These are phyloP conservation scores for Candida maris DNA, from an alignment of 805 yeast species.

Conservation along the genomic window DNA sequence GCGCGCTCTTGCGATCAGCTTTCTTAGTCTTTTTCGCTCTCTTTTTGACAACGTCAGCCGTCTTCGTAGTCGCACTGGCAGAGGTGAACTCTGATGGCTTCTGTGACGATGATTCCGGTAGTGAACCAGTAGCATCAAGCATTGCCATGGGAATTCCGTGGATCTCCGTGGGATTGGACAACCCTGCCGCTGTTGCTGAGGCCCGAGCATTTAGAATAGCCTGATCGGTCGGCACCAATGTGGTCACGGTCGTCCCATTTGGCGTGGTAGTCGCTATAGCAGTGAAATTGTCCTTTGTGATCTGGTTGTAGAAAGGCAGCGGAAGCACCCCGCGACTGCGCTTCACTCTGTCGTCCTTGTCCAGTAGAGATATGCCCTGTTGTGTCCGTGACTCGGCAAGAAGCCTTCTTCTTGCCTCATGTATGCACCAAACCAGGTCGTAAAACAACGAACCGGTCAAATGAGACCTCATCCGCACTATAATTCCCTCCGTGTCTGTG, in stretches of 20 bases:
- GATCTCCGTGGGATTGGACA: slow-evolving; percentile 42
- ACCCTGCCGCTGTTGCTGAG: slow-evolving; percentile 53
- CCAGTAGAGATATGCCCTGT: slow-evolving; percentile 8
- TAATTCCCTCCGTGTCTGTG: slow-evolving; percentile 67
- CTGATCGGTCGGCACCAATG: slow-evolving; percentile 79
- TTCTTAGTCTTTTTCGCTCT: slow-evolving; percentile 6
- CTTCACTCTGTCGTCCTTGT: slow-evolving; percentile 13
- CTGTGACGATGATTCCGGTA: slow-evolving; percentile 20
- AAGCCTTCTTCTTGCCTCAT: slow-evolving; percentile 81
- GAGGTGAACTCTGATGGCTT: slow-evolving; percentile 4
- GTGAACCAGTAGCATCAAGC: slow-evolving; percentile 79
- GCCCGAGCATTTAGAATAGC: slow-evolving; percentile 64
- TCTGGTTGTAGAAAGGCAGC: slow-evolving; percentile 85
- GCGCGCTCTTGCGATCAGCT: neutral
- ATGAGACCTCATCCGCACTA: slow-evolving; percentile 87
- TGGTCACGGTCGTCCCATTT: slow-evolving; percentile 87
- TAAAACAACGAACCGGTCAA: slow-evolving; percentile 86
- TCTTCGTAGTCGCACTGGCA: slow-evolving; percentile 6
- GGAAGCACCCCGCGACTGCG: slow-evolving; percentile 52
- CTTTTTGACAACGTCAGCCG: slow-evolving; percentile 3
- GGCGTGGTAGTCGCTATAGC: slow-evolving; percentile 85
- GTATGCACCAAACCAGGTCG: slow-evolving; percentile 91
- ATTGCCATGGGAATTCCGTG: slow-evolving; percentile 42
- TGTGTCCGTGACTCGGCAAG: slow-evolving; percentile 35
- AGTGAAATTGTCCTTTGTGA: slow-evolving; percentile 82